A percentile compares a stretch with the other conserved stretches of the same genome.
These are phyloP conservation scores for Athelia sp. DNA, from an alignment of 1,284 basidiomycete genomes.

Conservation along the genomic window DNA sequence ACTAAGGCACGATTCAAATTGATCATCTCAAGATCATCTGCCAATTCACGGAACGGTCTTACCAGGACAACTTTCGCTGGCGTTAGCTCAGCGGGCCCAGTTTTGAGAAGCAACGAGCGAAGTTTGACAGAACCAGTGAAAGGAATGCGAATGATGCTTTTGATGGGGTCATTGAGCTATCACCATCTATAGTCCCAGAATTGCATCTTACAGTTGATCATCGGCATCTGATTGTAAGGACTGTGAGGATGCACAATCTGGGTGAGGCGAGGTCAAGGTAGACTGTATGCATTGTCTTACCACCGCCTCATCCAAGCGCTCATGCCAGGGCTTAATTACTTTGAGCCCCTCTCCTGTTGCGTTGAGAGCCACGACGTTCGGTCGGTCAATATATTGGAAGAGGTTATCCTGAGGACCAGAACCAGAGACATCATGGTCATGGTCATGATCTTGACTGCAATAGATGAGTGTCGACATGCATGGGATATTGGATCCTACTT, in stretches of 20 bases:
- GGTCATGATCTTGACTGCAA: conserved; percentile 51
- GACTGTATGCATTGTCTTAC: conserved; percentile 39
- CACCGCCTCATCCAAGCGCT: conserved; percentile 56
- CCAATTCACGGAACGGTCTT: conserved; percentile 17
- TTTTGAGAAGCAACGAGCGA: conserved; percentile 67
- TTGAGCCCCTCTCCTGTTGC: conserved; percentile 41
- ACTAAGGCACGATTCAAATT: conserved; percentile 40
- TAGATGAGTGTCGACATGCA: conserved; percentile 5
- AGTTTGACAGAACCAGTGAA: conserved; percentile 79
- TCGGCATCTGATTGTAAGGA: conserved; percentile 78
- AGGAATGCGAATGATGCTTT: conserved; percentile 72
- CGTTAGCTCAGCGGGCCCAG: conserved; percentile 68
- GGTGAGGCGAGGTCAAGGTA: conserved; percentile 4
- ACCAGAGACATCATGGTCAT: conserved; percentile 39
- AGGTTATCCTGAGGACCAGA: conserved; percentile 66
- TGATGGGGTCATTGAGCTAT: conserved; percentile 4
- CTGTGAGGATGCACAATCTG: conserved; percentile 31
- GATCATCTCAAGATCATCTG: not conserved
- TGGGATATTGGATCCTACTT: not conserved
- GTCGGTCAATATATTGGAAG: conserved; percentile 62
- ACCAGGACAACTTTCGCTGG: conserved; percentile 66
- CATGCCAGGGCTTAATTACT: conserved; percentile 75
- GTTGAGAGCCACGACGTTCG: conserved; percentile 71
- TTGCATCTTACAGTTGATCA: conserved; percentile 62
- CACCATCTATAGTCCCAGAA: conserved; percentile 3